A percentile compares a stretch with the other conserved stretches of the same genome.
Evolutionary conservation across 2,329 filamentous ascomycete genomes (phyloP).

Genomic region (Dothideomycetidae sp.): DNA sequence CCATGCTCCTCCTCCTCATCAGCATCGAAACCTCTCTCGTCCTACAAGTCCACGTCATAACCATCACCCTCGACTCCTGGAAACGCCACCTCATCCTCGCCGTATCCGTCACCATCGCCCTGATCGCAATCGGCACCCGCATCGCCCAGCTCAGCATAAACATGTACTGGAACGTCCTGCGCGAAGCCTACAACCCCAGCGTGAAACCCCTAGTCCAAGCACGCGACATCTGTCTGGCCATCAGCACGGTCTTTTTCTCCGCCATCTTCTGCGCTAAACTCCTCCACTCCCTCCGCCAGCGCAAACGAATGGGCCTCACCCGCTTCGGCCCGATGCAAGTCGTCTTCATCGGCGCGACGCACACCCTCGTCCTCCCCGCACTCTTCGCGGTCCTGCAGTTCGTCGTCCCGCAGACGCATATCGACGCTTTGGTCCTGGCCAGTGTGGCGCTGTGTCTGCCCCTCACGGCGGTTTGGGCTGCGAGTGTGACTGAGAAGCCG

Average conservation of each 20-base stretch:
- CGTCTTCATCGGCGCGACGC: constrained; percentile 53
- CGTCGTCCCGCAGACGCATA: constrained; percentile 31
- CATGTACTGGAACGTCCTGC: constrained; percentile 15
- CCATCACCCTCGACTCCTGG: constrained; percentile 31
- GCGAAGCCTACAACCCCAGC: constrained; percentile 7
- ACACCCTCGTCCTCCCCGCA: constrained; percentile 51
- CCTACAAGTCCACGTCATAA: constrained; percentile 50
- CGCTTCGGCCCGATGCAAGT: constrained; percentile 52
- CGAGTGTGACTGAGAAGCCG: constrained; percentile 20
- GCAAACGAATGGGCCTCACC: constrained; percentile 42
- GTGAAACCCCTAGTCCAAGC: constrained; percentile 14
- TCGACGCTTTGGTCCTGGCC: constrained; percentile 42
- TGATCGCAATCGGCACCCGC: constrained; percentile 40
- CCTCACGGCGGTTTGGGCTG: constrained; percentile 52
- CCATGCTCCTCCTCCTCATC: constrained; percentile 39
- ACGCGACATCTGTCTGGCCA: constrained; percentile 35
- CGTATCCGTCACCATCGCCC: constrained; percentile 35
- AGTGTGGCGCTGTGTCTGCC: constrained; percentile 49
- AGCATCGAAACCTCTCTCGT: constrained; percentile 46
- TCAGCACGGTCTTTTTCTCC: constrained; percentile 48
- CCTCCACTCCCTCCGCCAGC: constrained; percentile 40
- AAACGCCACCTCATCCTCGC: constrained; percentile 34
- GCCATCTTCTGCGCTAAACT: constrained; percentile 49
- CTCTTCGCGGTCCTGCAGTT: constrained; percentile 48
- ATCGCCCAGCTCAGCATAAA: constrained; percentile 39